Conservation (phyloP, 345 rosid species). For the Euphorbia pulcherrima region DNA sequence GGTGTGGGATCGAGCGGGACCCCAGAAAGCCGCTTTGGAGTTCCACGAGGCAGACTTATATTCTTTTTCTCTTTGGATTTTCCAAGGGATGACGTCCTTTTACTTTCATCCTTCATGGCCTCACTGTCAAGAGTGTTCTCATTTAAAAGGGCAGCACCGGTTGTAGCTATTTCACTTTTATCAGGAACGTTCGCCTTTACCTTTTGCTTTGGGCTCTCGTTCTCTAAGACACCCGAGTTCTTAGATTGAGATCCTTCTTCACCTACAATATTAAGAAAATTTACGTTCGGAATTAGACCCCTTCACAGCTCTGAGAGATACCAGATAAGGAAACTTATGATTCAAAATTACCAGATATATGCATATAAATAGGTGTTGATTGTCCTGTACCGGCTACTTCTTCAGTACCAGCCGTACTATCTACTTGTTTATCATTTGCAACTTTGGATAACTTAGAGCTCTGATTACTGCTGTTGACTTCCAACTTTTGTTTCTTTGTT, state of each 20-base stretch:
- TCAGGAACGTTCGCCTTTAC: conserved; percentile 30
- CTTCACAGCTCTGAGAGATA: background rate
- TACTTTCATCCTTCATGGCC: conserved; percentile 26
- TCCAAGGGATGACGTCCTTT: conserved; percentile 19
- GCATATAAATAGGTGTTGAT: conserved; percentile 11
- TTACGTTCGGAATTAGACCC: background rate
- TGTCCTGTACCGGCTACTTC: conserved; percentile 22
- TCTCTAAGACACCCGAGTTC: conserved; percentile 31
- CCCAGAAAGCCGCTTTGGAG: conserved; percentile 91
- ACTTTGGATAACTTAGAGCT: conserved; percentile 22
- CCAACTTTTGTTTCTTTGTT: conserved; percentile 32
- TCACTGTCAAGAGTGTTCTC: conserved; percentile 22
- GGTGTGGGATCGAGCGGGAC: conserved; percentile 60
- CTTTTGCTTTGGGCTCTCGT: conserved; percentile 25
- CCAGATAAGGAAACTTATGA: conserved; percentile 7
- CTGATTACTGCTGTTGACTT: conserved; percentile 18
- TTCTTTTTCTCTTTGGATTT: conserved; percentile 38
- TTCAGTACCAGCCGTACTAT: conserved; percentile 16
- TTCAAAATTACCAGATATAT: conserved; percentile 18
- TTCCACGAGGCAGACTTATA: conserved; percentile 46
- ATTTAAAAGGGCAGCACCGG: conserved; percentile 17
- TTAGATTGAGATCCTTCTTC: conserved; percentile 23
- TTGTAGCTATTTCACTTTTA: conserved; percentile 19
- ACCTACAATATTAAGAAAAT: conserved; percentile 29
- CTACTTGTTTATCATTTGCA: conserved; percentile 24